These are phyloP conservation scores for Neurospora discreta DNA, from an alignment of 495 filamentous ascomycete species.

Conservation along the genomic window DNA sequence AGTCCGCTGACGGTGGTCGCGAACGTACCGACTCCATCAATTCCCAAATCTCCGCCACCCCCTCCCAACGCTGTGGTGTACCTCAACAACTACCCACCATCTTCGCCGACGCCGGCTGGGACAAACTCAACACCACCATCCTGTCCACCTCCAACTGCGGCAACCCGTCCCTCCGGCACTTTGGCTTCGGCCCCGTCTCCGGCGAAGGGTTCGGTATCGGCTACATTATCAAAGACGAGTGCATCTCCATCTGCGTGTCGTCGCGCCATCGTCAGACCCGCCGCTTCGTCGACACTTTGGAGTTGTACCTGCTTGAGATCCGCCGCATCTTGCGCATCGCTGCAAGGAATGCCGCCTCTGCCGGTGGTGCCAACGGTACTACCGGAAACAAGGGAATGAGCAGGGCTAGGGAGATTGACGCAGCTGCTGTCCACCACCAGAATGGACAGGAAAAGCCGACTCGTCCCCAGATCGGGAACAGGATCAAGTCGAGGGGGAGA, in stretches of 20 bases:
- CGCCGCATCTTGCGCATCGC: constrained; percentile 66
- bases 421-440: not conserved
- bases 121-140: constrained; percentile 89
- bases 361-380: not conserved
- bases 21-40: constrained; percentile 26
- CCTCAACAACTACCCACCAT: constrained; percentile 53
- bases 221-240: constrained; percentile 97
- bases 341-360: constrained; percentile 32
- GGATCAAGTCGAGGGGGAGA: constrained; percentile 45
- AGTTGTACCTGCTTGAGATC: constrained; percentile 83
- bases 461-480: constrained; percentile 7
- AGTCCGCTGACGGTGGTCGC: constrained; percentile 15
- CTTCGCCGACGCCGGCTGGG: constrained; percentile 86
- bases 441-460: not conserved
- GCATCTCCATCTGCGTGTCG: constrained; percentile 80
- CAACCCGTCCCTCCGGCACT: constrained; percentile 91
- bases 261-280: constrained; percentile 89
- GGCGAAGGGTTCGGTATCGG: constrained; percentile 96
- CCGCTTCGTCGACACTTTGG: constrained; percentile 79
- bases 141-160: constrained; percentile 97
- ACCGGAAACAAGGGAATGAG: constrained; percentile 13
- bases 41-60: constrained; percentile 19
- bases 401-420: constrained; percentile 34
- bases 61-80: not conserved
- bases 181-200: constrained; percentile 90